These are phyloP conservation scores for Populus hybrid DNA, from an alignment of 441 rosid species.

Conservation along the genomic window DNA sequence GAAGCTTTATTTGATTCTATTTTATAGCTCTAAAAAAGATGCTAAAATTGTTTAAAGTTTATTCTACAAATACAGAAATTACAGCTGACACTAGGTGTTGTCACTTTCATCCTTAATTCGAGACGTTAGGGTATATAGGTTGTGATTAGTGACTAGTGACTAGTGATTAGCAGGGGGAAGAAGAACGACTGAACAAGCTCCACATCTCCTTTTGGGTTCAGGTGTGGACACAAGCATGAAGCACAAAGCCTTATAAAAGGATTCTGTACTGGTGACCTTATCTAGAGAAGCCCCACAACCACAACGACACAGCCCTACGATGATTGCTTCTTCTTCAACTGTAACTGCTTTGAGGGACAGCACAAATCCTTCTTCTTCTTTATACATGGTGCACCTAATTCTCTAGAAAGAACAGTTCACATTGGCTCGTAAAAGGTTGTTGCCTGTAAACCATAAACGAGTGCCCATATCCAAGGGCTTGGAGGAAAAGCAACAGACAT, in stretches of 20 bases:
- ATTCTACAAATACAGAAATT: no score
- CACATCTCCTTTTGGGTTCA: not conserved
- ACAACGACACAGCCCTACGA: not conserved
- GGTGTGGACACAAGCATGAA: conserved; percentile 13
- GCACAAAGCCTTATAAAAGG: conserved; percentile 12
- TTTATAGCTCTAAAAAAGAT: not conserved
- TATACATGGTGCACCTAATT: not conserved
- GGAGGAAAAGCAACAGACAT: conserved; percentile 27
- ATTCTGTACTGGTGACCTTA: conserved; percentile 11
- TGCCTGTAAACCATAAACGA: not conserved
- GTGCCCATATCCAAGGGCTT: conserved; percentile 12
- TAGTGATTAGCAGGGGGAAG: not conserved
- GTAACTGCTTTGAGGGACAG: conserved; percentile 27
- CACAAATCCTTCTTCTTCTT: not conserved
- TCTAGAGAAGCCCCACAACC: conserved; percentile 20
- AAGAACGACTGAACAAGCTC: not conserved
- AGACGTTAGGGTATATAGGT: not conserved
- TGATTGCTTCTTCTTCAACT: conserved; percentile 23
- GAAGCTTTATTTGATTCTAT: not conserved
- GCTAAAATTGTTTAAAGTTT: not conserved
- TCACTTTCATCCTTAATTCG: not conserved
- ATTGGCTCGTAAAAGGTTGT: not conserved
- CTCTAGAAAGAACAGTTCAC: not conserved
- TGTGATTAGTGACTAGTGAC: not conserved
- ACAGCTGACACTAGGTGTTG: not conserved